These are phyloP conservation scores for Gardenia jasminoides DNA, from an alignment of 257 asterid genomes.

Conservation along the genomic window DNA sequence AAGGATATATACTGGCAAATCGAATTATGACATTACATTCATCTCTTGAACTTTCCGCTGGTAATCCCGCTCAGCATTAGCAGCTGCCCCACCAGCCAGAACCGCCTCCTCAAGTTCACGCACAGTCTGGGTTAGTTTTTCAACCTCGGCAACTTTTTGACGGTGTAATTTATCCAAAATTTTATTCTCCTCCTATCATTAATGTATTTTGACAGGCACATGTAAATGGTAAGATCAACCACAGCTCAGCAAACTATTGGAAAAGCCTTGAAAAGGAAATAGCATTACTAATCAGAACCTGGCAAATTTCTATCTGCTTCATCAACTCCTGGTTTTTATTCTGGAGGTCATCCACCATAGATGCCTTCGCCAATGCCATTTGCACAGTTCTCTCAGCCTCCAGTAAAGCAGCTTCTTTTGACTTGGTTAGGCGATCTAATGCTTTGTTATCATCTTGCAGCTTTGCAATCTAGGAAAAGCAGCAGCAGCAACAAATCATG, in stretches of 20 bases:
- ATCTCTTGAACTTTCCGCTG: slow-evolving; percentile 99
- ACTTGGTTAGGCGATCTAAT: slow-evolving; percentile 89
- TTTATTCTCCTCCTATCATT: slow-evolving; percentile 85
- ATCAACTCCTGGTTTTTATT: slow-evolving; percentile 95
- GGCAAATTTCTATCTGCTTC: slow-evolving; percentile 98
- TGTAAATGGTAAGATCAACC: slow-evolving; percentile 12
- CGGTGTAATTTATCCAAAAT: slow-evolving; percentile 93
- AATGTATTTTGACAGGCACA: slow-evolving; percentile 5
- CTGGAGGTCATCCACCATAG: slow-evolving; percentile 98
- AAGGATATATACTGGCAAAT: not conserved
- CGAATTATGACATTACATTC: slow-evolving; percentile 53
- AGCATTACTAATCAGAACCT: slow-evolving; percentile 40
- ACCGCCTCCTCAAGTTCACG: slow-evolving; percentile 99
- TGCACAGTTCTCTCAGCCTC: slow-evolving; percentile 97
- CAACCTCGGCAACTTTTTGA: slow-evolving; percentile 97
- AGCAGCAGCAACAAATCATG: slow-evolving; percentile 21
- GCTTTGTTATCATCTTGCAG: slow-evolving; percentile 98
- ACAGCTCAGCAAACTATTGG: not conserved
- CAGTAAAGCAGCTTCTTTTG: slow-evolving; percentile 95
- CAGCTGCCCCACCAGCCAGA: slow-evolving; percentile 99
- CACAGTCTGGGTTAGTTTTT: slow-evolving; percentile 93
- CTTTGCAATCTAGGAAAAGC: slow-evolving; percentile 67
- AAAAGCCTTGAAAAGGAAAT: slow-evolving; percentile 10
- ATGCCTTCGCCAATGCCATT: slow-evolving; percentile 89
- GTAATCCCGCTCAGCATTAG: slow-evolving; percentile 97